Base-by-base conservation (phyloP, 192 early-diverging fungal genomes). In the Backusella sp. region DNA sequence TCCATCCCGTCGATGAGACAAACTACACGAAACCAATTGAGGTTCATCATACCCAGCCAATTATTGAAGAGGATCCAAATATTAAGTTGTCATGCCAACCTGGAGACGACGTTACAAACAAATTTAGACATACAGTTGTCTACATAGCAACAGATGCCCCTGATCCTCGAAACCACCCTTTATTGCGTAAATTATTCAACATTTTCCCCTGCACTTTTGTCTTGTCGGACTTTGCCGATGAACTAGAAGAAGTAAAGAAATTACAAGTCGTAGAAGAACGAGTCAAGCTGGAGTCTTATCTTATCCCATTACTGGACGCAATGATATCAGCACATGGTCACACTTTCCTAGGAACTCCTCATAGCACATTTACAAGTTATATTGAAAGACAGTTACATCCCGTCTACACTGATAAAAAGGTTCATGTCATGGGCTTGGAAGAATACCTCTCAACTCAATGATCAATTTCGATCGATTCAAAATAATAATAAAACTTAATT, bases 291-390 rank as follows among this genome's bases (percentile, higher is more conserved):
- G 77, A 76, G 68, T 75, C 78, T 32, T 86, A 84, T 46, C 53
- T 90, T 32, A 83, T 90, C 23, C 88, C 88, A 12, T 84, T 90
- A 79, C 70, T 88, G 9, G 88, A 90, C 75, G 83, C 83, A 4
- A 84, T 88, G 35, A 84, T 88, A 56, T 77, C 83, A 15, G 86
- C 88, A 21, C 87, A 84, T 14, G 86, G 86, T 5, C 77, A 79
- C 30, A 78, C 82, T 8, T 90, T 90, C 68, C 37, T 88, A 9
- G 87, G 87, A 3, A 90, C 86, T 0, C 79, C 80, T 9, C 83
- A 85, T 53, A 86, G 84, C 30, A 86, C 84, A 0, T 87, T 87
- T 46, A 84, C 85, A 14, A 77, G 72, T 4, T 83, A 83, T 62
- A 80, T 83, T 44, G 82, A 83, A 77, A 76, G 82, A 26, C 79